Conservation (phyloP, 352 stramenopile genomes). For the Globisporangium recalcitrans region DNA sequence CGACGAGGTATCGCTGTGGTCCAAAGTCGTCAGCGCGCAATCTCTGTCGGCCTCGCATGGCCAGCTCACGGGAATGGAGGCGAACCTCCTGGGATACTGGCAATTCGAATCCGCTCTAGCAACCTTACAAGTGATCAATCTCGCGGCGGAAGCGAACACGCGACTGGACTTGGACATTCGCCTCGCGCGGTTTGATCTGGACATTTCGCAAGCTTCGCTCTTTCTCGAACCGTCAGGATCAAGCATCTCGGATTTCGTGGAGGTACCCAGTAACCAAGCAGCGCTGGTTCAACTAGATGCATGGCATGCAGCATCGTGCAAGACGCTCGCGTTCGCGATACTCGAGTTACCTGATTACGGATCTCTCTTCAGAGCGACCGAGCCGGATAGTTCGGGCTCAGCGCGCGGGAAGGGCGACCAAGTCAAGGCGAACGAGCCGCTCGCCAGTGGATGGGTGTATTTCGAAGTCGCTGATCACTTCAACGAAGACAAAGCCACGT, state of each 20-base stretch:
- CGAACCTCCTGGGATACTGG: constrained; percentile 26
- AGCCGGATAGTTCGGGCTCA: neutral
- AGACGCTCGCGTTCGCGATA: constrained; percentile 7
- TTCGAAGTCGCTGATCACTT: constrained; percentile 9
- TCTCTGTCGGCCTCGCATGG: neutral
- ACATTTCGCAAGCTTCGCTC: neutral
- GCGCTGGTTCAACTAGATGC: constrained; percentile 7
- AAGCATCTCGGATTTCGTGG: constrained; percentile 11
- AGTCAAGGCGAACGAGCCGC: neutral
- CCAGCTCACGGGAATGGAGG: constrained; percentile 22
- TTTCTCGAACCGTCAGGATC: constrained; percentile 15
- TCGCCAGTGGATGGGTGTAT: constrained; percentile 10
- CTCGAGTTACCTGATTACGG: constrained; percentile 13
- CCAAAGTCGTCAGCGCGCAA: constrained; percentile 1
- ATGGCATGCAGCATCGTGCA: constrained; percentile 4
- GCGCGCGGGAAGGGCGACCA: neutral
- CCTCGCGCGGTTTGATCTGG: constrained; percentile 10
- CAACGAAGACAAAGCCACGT: constrained; percentile 7
- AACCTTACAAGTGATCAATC: constrained; percentile 9
- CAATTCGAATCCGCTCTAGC: constrained; percentile 20
- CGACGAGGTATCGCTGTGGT: constrained; percentile 35
- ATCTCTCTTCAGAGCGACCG: neutral
- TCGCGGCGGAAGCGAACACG: neutral
- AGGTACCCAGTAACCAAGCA: neutral
- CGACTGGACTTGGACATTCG: constrained; percentile 16